Conservation (phyloP, 2,329 filamentous ascomycete genomes). For the Paecilomyces variotii region DNA sequence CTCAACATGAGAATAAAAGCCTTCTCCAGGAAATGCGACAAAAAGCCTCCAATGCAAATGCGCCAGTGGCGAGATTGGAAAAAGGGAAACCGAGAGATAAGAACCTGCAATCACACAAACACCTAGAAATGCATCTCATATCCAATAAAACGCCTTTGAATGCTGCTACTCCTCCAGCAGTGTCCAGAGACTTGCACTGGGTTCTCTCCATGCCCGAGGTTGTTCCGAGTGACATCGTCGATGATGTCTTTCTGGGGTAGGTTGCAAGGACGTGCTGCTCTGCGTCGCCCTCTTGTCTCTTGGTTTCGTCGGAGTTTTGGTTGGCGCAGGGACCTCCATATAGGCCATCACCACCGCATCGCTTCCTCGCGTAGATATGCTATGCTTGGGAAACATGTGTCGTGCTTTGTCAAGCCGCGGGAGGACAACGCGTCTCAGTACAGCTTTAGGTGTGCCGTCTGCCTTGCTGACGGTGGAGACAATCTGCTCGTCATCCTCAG, state of each 20-base stretch:
- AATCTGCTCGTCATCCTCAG: slow-evolving; percentile 4
- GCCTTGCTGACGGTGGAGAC: slow-evolving; percentile 11
- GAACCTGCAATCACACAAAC: not conserved
- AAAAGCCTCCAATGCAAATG: not conserved
- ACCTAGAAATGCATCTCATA: not conserved
- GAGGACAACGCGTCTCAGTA: slow-evolving; percentile 20
- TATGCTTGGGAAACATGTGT: slow-evolving; percentile 22
- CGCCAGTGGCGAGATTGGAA: not conserved
- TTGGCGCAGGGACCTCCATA: slow-evolving; percentile 9
- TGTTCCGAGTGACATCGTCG: slow-evolving; percentile 31
- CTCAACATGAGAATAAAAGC: not conserved
- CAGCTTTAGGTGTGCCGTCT: slow-evolving; percentile 5
- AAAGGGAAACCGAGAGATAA: not conserved
- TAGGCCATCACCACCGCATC: slow-evolving; percentile 13
- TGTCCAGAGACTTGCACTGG: slow-evolving; percentile 28
- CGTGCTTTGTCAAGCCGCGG: slow-evolving; percentile 23
- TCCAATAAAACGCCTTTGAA: not conserved
- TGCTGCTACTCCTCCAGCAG: slow-evolving; percentile 20
- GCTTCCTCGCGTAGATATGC: slow-evolving; percentile 11
- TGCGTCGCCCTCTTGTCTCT: not conserved
- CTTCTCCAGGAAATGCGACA: not conserved
- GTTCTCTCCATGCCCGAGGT: slow-evolving; percentile 28
- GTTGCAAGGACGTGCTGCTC: not conserved
- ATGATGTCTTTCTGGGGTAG: slow-evolving; percentile 19
- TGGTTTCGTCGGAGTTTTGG: slow-evolving; percentile 1